These are phyloP conservation scores for Prinsepia uniflora DNA, from an alignment of 306 rosid species.

Conservation along the genomic window DNA sequence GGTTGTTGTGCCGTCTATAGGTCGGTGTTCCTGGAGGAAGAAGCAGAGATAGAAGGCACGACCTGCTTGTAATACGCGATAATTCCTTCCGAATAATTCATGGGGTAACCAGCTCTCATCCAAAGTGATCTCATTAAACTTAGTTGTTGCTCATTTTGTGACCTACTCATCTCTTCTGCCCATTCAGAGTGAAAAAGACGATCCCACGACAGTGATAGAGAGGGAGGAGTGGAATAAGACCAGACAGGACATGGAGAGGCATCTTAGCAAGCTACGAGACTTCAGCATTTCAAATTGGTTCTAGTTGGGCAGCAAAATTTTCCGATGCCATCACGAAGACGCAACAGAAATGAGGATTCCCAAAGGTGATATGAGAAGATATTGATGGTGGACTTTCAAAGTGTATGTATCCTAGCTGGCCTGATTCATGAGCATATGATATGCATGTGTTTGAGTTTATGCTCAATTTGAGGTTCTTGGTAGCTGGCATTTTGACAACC, in stretches of 20 bases:
- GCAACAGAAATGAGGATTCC: slow-evolving; percentile 6
- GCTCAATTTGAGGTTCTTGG: background rate
- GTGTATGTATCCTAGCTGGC: background rate
- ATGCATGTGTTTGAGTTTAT: background rate
- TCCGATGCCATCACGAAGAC: slow-evolving; percentile 3
- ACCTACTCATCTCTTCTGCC: slow-evolving; percentile 15
- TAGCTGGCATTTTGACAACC: background rate
- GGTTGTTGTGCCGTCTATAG: slow-evolving; percentile 35
- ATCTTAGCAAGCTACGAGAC: slow-evolving; percentile 90
- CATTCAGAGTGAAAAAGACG: slow-evolving; percentile 75
- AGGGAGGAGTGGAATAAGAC: slow-evolving; percentile 70
- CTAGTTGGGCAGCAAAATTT: slow-evolving; percentile 24
- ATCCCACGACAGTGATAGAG: slow-evolving; percentile 84
- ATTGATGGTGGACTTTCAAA: background rate
- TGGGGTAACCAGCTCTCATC: slow-evolving; percentile 41
- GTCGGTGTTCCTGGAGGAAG: slow-evolving; percentile 85
- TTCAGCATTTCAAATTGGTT: slow-evolving; percentile 86
- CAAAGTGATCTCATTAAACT: slow-evolving; percentile 16
- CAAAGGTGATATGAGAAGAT: slow-evolving; percentile 13
- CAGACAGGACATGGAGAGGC: slow-evolving; percentile 91
- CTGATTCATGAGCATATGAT: background rate
- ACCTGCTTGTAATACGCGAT: slow-evolving; percentile 77
- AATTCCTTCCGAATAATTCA: slow-evolving; percentile 73
- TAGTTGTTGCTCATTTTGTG: slow-evolving; percentile 18
- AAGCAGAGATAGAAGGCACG: slow-evolving; percentile 77